Percentiles rank a stretch among this genome's conserved stretches.
Conservation (phyloP, 1,139 yeast genomes). For the Taphrina flavorubra region DNA sequence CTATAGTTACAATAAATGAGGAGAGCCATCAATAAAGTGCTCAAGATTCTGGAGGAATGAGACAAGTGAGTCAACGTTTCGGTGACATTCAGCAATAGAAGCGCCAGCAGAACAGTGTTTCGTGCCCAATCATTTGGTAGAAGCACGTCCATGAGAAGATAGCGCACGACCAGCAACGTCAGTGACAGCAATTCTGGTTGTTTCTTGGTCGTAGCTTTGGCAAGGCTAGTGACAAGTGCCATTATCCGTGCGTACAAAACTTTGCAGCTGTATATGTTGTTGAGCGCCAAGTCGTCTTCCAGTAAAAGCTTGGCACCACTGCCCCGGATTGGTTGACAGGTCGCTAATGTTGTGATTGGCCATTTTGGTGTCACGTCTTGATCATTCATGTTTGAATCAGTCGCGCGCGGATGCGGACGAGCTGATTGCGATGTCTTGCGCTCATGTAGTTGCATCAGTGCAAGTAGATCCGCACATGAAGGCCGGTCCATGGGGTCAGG, state of each 20-base stretch:
- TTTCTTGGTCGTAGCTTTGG: not conserved
- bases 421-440: not conserved
- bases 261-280: no score
- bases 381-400: not conserved
- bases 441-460: constrained; percentile 46
- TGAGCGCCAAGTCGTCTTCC: not conserved
- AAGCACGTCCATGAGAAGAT: not conserved
- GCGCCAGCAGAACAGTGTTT: not conserved
- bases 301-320: not conserved
- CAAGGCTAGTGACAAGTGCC: not conserved
- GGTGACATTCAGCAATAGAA: not conserved
- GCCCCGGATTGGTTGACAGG: not conserved
- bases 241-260: not conserved
- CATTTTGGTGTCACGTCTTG: not conserved
- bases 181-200: constrained; percentile 4
- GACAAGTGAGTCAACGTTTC: not conserved
- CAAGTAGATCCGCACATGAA: constrained; percentile 55
- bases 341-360: constrained; percentile 3
- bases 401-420: not conserved
- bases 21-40: not conserved
- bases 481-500: constrained; percentile 56
- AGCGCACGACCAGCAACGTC: not conserved
- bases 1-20: constrained; percentile 3
- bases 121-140: not conserved
- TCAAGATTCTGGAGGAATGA: not conserved